These are phyloP conservation scores for Fusarium sp. DNA, from an alignment of 2,329 filamentous ascomycete genomes.

Conservation along the genomic window DNA sequence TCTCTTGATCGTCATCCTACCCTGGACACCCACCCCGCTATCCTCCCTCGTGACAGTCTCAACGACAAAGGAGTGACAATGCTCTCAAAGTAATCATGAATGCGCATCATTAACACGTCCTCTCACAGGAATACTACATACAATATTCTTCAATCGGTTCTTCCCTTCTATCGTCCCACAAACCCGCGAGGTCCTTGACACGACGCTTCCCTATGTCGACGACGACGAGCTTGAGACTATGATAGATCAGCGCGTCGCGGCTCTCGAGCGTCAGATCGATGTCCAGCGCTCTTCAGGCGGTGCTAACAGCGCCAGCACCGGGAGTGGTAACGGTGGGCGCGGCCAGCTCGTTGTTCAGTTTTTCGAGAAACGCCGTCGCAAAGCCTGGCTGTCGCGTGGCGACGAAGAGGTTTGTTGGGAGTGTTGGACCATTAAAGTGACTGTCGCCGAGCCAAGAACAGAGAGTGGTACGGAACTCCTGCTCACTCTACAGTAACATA, in stretches of 20 bases:
- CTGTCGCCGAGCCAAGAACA: constrained; percentile 88
- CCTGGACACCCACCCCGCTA: constrained; percentile 38
- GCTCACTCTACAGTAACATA: neutral
- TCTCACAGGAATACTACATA: constrained; percentile 83
- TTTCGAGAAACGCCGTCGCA: constrained; percentile 90
- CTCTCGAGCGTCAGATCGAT: constrained; percentile 82
- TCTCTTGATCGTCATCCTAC: constrained; percentile 36
- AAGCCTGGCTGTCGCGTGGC: constrained; percentile 80
- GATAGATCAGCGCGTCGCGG: constrained; percentile 86
- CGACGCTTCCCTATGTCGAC: constrained; percentile 89
- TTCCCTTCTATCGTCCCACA: constrained; percentile 87
- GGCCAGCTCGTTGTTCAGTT: constrained; percentile 90
- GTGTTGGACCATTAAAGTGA: constrained; percentile 92
- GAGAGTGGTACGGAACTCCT: constrained; percentile 77
- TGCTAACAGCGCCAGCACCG: constrained; percentile 16
- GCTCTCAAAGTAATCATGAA: neutral
- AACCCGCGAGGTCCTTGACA: constrained; percentile 89
- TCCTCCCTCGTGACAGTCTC: constrained; percentile 5
- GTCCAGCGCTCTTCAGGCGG: constrained; percentile 60
- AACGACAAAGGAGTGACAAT: neutral
- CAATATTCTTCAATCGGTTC: constrained; percentile 99
- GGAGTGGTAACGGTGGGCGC: constrained; percentile 65
- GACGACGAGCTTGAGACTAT: constrained; percentile 92
- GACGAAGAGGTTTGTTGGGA: constrained; percentile 99
- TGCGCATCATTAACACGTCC: neutral